Conservation (phyloP, 345 rosid genomes). For the Corchorus olitorius region DNA sequence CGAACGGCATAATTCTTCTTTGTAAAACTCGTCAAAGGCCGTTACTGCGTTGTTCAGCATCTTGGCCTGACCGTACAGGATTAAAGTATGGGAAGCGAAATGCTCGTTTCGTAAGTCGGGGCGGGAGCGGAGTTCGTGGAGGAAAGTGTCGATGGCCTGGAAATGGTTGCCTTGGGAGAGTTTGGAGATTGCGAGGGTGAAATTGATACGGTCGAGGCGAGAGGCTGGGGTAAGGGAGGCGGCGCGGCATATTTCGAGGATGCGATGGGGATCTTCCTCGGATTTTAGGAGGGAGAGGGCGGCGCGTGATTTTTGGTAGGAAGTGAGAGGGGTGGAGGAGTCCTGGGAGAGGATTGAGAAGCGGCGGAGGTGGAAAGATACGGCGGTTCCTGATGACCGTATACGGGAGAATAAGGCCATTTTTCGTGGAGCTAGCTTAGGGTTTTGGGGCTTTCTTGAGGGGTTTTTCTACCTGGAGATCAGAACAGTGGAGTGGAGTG, state of each 20-base stretch:
- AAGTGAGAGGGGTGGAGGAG: slow-evolving; percentile 48
- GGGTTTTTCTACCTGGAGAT: not conserved
- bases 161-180: slow-evolving; percentile 55
- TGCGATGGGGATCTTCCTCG: slow-evolving; percentile 71
- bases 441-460: slow-evolving; percentile 14
- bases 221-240: slow-evolving; percentile 65
- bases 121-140: slow-evolving; percentile 60
- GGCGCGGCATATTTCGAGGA: slow-evolving; percentile 81
- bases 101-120: slow-evolving; percentile 66
- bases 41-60: slow-evolving; percentile 66
- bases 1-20: slow-evolving; percentile 41
- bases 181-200: slow-evolving; percentile 68
- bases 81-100: slow-evolving; percentile 60
- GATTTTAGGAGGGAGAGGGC: slow-evolving; percentile 68
- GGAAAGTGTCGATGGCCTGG: slow-evolving; percentile 45
- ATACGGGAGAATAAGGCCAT: slow-evolving; percentile 53
- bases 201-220: slow-evolving; percentile 63
- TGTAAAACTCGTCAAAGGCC: slow-evolving; percentile 56
- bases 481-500: no score
- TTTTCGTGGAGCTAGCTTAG: slow-evolving; percentile 19
- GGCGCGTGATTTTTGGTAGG: slow-evolving; percentile 61
- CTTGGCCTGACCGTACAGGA: slow-evolving; percentile 76
- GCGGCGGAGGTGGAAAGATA: slow-evolving; percentile 30
- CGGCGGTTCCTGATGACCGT: slow-evolving; percentile 32
- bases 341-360: slow-evolving; percentile 48